Evolutionary conservation across 2,329 filamentous ascomycete genomes (phyloP), one percentile per base, ranked within the genome.

Genomic region (Aspergillus sp.): DNA sequence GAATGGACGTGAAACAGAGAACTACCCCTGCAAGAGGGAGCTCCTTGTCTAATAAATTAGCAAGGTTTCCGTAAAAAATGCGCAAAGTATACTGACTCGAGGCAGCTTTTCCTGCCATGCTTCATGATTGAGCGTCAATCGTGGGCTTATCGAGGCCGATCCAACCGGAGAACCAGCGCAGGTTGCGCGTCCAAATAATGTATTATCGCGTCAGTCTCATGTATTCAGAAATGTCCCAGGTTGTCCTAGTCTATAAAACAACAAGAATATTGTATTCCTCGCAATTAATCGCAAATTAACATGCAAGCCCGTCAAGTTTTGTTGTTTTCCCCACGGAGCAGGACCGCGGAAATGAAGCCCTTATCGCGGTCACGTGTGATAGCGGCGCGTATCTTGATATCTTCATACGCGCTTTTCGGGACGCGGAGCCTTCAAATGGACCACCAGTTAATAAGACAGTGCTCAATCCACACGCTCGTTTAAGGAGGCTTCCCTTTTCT

Each of bases 1-100:
- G 82, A 64, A 96, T 88, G 66, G 89, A 92, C 51, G 92, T 96
- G 77, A 91, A 96, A 81, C 92, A 96, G 65, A 96, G 82, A 60
- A 95, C 84, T 53, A 91, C 84, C 66, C 89, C 89, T 62, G 80
- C 80, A 65, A 93, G 84, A 52, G 90, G 88, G 62, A 81, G 80
- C 49, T 87, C 81, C 59, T 82, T 79, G 74, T 88, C 85, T 75
- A 31, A 44, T 23, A 54, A 52, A 47, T 70, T 56, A 73, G 68
- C 19, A 35, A 15, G n/a, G n/a, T 11, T 19, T 17, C 14, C 46
- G 44, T 57, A n/a, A 25, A 4, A 9, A 6, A 15, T 37, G 7
- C 6, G 17, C 21, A 6, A 25, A 6, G 27, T 39, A 21, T 15
- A 70, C 73, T 66, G 56, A 77, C 75, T 70, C 59, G 66, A 70